These are phyloP conservation scores for Vaccinium darrowii DNA, from an alignment of 148 eudicot genomes.

Conservation along the genomic window DNA sequence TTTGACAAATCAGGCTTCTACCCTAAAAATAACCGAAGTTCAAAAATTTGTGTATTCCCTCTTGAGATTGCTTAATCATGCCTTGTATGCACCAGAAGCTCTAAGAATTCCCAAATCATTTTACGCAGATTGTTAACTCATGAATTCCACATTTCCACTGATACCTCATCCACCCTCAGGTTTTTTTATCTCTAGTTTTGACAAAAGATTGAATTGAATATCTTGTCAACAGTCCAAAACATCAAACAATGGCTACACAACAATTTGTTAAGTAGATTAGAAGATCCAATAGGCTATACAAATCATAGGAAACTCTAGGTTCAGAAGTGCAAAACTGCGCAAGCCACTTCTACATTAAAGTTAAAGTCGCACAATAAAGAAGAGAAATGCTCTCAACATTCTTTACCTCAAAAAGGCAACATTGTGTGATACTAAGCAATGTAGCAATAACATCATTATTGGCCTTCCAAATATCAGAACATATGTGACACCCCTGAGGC, in stretches of 20 bases:
- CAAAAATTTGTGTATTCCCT: neutral
- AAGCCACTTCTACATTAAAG: neutral
- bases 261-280: neutral
- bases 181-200: neutral
- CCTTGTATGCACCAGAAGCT: neutral
- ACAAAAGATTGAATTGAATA: neutral
- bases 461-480: too few relatives aligned
- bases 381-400: neutral
- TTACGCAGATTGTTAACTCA: neutral
- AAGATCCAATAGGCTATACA: too few relatives aligned
- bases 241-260: neutral
- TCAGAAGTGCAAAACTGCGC: neutral
- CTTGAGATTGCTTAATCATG: neutral
- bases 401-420: too few relatives aligned
- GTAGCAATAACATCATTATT: too few relatives aligned
- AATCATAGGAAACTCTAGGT: neutral
- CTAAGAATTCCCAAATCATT: neutral
- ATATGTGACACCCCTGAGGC: too few relatives aligned
- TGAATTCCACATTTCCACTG: neutral
- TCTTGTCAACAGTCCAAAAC: neutral
- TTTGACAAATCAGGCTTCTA: neutral
- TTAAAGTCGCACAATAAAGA: neutral
- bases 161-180: neutral
- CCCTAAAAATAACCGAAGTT: neutral
- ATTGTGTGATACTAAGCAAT: too few relatives aligned